phyloP scores from a whole-genome alignment of 2,329 filamentous ascomycete genomes.

The Paracorniculantispora psalliotae region DNA sequence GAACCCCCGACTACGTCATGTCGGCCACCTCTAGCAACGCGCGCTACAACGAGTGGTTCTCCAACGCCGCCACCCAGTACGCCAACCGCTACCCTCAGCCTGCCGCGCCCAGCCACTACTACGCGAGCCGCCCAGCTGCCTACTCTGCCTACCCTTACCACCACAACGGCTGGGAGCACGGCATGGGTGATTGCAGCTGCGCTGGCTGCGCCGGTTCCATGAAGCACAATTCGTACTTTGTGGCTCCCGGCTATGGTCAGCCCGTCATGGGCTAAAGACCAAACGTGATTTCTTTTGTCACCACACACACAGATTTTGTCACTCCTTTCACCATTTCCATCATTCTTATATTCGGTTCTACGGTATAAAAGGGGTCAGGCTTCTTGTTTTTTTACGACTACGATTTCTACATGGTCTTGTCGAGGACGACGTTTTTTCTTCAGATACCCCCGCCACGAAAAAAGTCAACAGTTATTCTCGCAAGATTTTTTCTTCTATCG shows the following conservation, averaged over 20 bases:
- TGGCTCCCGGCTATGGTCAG: slow-evolving; percentile 46
- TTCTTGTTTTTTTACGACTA: slow-evolving; percentile 27
- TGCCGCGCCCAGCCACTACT: slow-evolving; percentile 36
- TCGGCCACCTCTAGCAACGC: slow-evolving; percentile 51
- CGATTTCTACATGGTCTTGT: slow-evolving; percentile 27
- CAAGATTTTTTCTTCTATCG: slow-evolving; percentile 18
- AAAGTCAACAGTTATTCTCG: slow-evolving; percentile 21
- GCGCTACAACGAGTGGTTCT: slow-evolving; percentile 56
- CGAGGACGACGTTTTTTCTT: slow-evolving; percentile 26
- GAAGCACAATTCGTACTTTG: slow-evolving; percentile 46
- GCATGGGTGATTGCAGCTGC: slow-evolving; percentile 46
- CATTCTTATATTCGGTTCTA: slow-evolving; percentile 17
- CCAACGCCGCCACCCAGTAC: slow-evolving; percentile 39
- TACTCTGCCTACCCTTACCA: slow-evolving; percentile 40
- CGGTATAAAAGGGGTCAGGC: slow-evolving; percentile 22
- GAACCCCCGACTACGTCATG: slow-evolving; percentile 54
- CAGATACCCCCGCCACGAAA: slow-evolving; percentile 38
- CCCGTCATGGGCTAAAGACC: slow-evolving; percentile 48
- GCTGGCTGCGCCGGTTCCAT: slow-evolving; percentile 39
- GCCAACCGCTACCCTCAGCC: slow-evolving; percentile 41
- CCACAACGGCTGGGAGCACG: slow-evolving; percentile 46
- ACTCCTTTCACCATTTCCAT: slow-evolving; percentile 17
- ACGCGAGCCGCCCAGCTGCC: slow-evolving; percentile 38
- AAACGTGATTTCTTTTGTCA: slow-evolving; percentile 20
- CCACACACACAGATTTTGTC: slow-evolving; percentile 14